Base-by-base conservation (phyloP, 768 basidiomycete species). In the Mycena latifolia region DNA sequence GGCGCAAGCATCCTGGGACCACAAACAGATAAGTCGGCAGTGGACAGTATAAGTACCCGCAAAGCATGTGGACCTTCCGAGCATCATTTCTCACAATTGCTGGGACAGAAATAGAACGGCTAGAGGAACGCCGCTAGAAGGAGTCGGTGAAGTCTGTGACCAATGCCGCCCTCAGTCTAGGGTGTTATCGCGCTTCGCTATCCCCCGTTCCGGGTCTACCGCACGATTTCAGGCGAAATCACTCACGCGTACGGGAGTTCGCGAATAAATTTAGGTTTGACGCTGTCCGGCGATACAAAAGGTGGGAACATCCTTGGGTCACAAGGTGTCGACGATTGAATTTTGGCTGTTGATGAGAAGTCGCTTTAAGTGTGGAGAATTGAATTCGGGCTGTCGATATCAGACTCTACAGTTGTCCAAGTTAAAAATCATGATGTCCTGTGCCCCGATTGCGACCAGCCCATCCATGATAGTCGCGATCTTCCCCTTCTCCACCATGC, bases 321-420 rank as follows among this genome's bases (percentile, higher is more conserved):
- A 55, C 46, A 50, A 55, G 41, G 33, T 35, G 33, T 35, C 33
- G 33, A 6, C 33, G 33, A 14, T n/a, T 14, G 33, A 35, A 35
- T 35, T 35, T 35, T 35, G 33, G 6, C n/a, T n/a, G n/a, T n/a
- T n/a, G n/a, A n/a, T n/a, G n/a, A n/a, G n/a, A n/a, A n/a, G n/a
- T 35, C 33, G 8, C 14, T 35, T 35, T 7, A 35, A 7, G 33
- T 35, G 33, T 14, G 33, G n/a, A n/a, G n/a, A n/a, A 35, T 35
- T 35, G 33, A 35, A 35, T 35, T 35, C 33, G 6, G 33, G 50
- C 24, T 54, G 60, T 47, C 17, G n/a, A 61, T 28, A 35, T 62
- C 80, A 94, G 35, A 98, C 96, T 77, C 96, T 88, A 83, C 96
- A 99, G 77, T 99, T 98, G 76, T 95, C 91, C 70, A 99, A 78